Percentiles rank a stretch among this genome's conserved stretches.
Conservation (phyloP, 2,329 filamentous ascomycete species). For the Chrysosporium queenslandicum region DNA sequence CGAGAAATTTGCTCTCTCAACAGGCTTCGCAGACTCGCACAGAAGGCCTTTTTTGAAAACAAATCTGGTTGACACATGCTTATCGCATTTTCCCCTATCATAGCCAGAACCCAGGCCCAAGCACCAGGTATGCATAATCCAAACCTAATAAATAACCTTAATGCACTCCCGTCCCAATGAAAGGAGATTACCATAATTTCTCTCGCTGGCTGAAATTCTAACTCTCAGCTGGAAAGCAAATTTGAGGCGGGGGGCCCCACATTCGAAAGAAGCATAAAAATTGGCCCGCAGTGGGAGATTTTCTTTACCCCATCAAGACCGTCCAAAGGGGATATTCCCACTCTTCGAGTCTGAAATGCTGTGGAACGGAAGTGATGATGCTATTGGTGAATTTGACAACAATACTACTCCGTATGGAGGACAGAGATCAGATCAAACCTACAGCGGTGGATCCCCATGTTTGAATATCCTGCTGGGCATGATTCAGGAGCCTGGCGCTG, state of each 20-base stretch:
- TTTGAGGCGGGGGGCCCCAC: background rate
- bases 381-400: slow-evolving; percentile 8
- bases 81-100: background rate
- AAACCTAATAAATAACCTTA: slow-evolving; percentile 13
- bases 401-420: slow-evolving; percentile 4
- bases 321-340: background rate
- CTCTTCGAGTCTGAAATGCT: background rate
- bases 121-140: slow-evolving; percentile 3
- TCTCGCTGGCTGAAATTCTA: background rate
- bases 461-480: background rate
- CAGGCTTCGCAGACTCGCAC: too few species aligned
- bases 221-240: background rate
- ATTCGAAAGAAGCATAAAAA: slow-evolving; percentile 11
- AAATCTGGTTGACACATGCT: background rate
- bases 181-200: background rate
- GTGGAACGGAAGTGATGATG: background rate
- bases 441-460: background rate
- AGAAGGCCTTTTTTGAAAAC: too few species aligned
- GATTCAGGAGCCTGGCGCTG: background rate
- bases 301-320: background rate
- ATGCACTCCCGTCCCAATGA: slow-evolving; percentile 4
- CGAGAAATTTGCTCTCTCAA: too few species aligned
- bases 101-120: background rate
- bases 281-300: background rate
- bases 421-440: background rate